These are phyloP conservation scores for Paraleonurus japonicus DNA, from an alignment of 257 asterid species.

Conservation along the genomic window DNA sequence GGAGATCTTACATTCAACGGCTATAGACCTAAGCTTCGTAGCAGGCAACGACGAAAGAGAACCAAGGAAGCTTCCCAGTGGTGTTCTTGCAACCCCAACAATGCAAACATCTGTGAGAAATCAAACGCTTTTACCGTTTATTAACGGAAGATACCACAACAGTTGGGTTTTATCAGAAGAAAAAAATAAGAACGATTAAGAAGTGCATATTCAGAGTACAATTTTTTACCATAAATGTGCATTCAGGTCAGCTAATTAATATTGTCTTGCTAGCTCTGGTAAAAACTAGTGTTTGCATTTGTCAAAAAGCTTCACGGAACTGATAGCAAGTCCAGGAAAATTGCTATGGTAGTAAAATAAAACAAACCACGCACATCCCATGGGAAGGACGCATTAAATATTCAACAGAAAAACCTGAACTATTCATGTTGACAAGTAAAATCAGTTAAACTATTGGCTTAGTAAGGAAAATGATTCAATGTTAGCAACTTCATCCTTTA, in stretches of 20 bases:
- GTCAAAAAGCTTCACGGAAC: too few relatives aligned
- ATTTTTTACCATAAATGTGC: too few relatives aligned
- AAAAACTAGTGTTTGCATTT: too few relatives aligned
- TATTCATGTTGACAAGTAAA: background rate
- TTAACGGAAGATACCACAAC: background rate
- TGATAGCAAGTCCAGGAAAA: too few relatives aligned
- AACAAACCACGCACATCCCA: background rate
- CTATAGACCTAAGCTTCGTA: slow-evolving; percentile 89
- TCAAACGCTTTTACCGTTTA: slow-evolving; percentile 2
- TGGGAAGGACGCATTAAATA: background rate
- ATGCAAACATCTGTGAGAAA: slow-evolving; percentile 78
- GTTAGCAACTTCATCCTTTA: slow-evolving; percentile 1
- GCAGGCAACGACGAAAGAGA: slow-evolving; percentile 85
- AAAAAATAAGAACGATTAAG: background rate
- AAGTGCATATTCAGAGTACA: background rate
- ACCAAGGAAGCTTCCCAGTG: slow-evolving; percentile 87
- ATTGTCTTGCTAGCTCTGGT: too few relatives aligned
- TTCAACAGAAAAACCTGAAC: too few relatives aligned
- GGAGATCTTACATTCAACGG: slow-evolving; percentile 55
- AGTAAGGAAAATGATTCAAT: background rate
- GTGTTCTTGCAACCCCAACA: slow-evolving; percentile 96
- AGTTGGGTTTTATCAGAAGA: background rate
- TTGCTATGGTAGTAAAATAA: background rate
- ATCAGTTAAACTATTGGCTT: slow-evolving; percentile 10
- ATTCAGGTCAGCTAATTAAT: too few relatives aligned